Evolutionary conservation across 1,284 basidiomycete species (phyloP), one percentile per base, ranked within the genome.

Genomic region (Bjerkandera adusta): DNA sequence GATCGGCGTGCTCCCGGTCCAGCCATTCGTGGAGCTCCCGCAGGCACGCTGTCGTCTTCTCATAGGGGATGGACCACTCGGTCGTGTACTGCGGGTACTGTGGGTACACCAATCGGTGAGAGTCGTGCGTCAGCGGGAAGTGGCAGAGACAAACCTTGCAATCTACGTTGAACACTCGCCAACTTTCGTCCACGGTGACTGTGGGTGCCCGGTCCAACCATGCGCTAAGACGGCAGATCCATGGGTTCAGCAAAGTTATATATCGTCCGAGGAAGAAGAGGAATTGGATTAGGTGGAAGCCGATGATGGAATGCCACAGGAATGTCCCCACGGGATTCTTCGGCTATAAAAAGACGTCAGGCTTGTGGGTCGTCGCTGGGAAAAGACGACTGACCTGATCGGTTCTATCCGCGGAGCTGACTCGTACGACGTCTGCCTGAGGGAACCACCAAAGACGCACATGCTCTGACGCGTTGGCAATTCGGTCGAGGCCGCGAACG

Each of bases 391-490:
- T 58, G 64, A 93, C 91, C 72, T 92, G 85, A 43, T 69, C 67
- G 1, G 92, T 90, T 43, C 93, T 76, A 64, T 92, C 80, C 33
- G 86, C 77, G 52, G 82, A 74, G 57, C 85, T 87, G 45, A 92
- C 78, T 33, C 92, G 83, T 47, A 94, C 74, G 29, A 72, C 73
- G 51, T 85, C 81, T 15, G 84, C 80, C 48, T 89, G 85, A 1
- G 95, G 92, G 69, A 88, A 97, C 94, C 95, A 99, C 89, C 92
- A 95, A 24, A 94, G 75, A n/a, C 92, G 77, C 20, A 92, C 89
- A 64, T 97, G 93, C 67, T 98, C 82, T 1, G 89, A 83, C 38
- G 79, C 75, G 41, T 65, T 62, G 29, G 78, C 82, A 57, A 95
- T 69, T 6, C 66, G 52, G 52, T 85, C 78, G 18, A 88, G 59